Percentiles rank a stretch among this genome's conserved stretches.
Evolutionary conservation across 2,329 filamentous ascomycete species (phyloP).

Genomic region (Alternaria ethzedia): DNA sequence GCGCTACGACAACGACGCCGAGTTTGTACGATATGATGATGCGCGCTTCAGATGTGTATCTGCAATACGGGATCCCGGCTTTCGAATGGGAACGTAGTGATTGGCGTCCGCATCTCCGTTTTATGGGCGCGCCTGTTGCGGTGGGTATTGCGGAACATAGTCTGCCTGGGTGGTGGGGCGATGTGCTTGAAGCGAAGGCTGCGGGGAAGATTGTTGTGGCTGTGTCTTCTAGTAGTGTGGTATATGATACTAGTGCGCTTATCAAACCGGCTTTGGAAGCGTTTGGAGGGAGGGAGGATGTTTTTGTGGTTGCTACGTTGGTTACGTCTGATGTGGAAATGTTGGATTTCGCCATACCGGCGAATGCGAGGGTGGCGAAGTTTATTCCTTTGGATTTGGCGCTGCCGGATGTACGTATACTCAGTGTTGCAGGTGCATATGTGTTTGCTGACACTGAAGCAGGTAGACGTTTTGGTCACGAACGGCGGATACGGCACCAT

Average conservation of each 20-base stretch:
- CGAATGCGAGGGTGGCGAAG: slow-evolving; percentile 54
- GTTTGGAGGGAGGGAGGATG: slow-evolving; percentile 50
- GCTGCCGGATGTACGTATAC: slow-evolving; percentile 35
- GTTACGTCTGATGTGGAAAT: slow-evolving; percentile 32
- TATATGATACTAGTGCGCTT: slow-evolving; percentile 49
- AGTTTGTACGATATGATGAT: slow-evolving; percentile 29
- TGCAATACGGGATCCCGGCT: slow-evolving; percentile 45
- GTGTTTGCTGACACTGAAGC: not conserved
- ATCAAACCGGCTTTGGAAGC: slow-evolving; percentile 55
- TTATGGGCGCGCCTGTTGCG: slow-evolving; percentile 45
- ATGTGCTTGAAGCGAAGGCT: slow-evolving; percentile 49
- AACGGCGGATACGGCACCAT: slow-evolving; percentile 59
- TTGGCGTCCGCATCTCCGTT: slow-evolving; percentile 50
- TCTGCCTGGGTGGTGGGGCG: slow-evolving; percentile 56
- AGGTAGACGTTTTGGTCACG: slow-evolving; percentile 52
- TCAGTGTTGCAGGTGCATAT: not conserved
- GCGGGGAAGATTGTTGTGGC: slow-evolving; percentile 50
- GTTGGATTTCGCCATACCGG: slow-evolving; percentile 35
- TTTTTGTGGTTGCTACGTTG: slow-evolving; percentile 46
- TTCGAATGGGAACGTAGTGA: slow-evolving; percentile 46
- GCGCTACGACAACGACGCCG: not conserved
- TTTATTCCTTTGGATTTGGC: slow-evolving; percentile 58
- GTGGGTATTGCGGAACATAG: slow-evolving; percentile 16
- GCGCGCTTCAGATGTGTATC: slow-evolving; percentile 27
- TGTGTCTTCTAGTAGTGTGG: slow-evolving; percentile 57